Conservation (phyloP, 768 basidiomycete species). For the Tephrocybe sp. region DNA sequence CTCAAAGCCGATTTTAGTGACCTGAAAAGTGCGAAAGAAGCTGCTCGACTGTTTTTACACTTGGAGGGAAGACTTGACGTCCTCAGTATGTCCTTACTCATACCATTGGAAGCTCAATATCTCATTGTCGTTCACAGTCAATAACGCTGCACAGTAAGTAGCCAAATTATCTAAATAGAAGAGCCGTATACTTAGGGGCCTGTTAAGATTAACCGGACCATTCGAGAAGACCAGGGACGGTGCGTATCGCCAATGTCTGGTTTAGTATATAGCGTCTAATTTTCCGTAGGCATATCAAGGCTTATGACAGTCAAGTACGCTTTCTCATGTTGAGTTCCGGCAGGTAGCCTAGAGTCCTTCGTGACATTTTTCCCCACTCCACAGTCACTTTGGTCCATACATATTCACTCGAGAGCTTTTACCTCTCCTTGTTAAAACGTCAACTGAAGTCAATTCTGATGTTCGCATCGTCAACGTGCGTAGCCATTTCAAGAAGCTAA, state of each 20-base stretch:
- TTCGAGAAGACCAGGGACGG: slow-evolving; percentile 23
- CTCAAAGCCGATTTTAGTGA: slow-evolving; percentile 36
- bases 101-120: not conserved
- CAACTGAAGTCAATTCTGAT: slow-evolving; percentile 24
- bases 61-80: slow-evolving; percentile 22
- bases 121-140: slow-evolving; percentile 14
- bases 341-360: no score
- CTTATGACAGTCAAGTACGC: slow-evolving; percentile 24
- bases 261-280: not conserved
- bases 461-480: slow-evolving; percentile 29
- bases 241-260: not conserved
- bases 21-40: slow-evolving; percentile 27
- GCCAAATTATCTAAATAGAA: no score
- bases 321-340: no score
- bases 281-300: slow-evolving; percentile 11
- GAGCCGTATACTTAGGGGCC: not conserved
- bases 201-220: slow-evolving; percentile 18
- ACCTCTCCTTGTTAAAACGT: slow-evolving; percentile 27
- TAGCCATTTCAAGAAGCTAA: not conserved
- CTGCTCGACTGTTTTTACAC: slow-evolving; percentile 30
- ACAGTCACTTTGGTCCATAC: slow-evolving; percentile 26
- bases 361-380: no score
- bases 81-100: slow-evolving; percentile 9
- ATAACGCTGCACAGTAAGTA: slow-evolving; percentile 23
- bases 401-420: slow-evolving; percentile 26